Evolutionary conservation across 176 grass and related monocot species (phyloP).

Genomic region (Oryza meyeriana): DNA sequence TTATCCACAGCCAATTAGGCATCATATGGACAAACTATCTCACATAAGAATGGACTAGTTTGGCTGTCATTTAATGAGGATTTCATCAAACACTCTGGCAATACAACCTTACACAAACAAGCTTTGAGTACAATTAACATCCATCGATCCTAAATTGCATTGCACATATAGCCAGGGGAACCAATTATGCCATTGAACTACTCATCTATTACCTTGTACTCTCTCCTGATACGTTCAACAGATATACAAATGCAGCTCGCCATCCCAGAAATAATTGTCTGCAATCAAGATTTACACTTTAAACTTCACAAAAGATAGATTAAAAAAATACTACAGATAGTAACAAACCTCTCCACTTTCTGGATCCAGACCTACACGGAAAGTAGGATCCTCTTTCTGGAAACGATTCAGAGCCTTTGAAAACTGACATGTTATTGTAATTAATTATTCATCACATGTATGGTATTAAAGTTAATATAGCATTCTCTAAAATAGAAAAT

Average conservation of each 20-base stretch:
- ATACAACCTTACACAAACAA: neutral
- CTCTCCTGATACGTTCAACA: conserved; percentile 91
- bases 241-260: conserved; percentile 97
- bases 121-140: conserved; percentile 12
- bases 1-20: neutral
- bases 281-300: conserved; percentile 27
- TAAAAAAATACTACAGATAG: neutral
- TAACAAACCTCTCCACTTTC: conserved; percentile 80
- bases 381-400: conserved; percentile 97
- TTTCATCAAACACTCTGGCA: conserved; percentile 1
- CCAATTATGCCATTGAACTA: neutral
- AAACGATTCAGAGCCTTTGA: conserved; percentile 98
- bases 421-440: conserved; percentile 57
- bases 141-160: neutral
- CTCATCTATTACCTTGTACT: conserved; percentile 71
- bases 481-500: conserved; percentile 13
- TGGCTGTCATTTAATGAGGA: neutral
- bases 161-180: neutral
- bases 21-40: neutral
- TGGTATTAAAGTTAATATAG: conserved; percentile 12
- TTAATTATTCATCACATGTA: conserved; percentile 29
- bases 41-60: neutral
- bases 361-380: conserved; percentile 87
- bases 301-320: conserved; percentile 18
- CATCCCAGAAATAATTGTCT: conserved; percentile 99